Conservation (phyloP, 345 rosid genomes). For the Ricinus communis region DNA sequence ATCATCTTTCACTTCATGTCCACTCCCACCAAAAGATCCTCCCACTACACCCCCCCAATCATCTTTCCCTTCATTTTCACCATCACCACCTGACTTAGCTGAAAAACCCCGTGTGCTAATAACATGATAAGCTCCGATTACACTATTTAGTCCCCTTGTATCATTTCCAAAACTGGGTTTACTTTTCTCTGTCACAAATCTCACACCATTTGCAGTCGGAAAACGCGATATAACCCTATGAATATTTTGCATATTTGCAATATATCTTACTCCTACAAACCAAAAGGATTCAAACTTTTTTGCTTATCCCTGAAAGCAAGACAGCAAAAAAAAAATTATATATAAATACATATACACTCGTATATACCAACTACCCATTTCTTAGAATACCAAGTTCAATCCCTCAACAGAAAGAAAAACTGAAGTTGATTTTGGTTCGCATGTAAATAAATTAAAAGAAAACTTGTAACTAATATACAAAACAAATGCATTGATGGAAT, state of each 20-base stretch:
- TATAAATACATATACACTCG: neutral
- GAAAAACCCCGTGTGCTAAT: constrained; percentile 39
- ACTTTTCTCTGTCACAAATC: constrained; percentile 27
- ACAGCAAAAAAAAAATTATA: neutral
- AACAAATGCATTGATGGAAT: no score
- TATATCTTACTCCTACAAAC: neutral
- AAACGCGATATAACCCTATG: constrained; percentile 43
- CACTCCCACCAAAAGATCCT: constrained; percentile 45
- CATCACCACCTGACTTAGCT: constrained; percentile 31
- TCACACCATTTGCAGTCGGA: constrained; percentile 30
- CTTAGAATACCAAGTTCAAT: neutral
- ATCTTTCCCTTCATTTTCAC: constrained; percentile 35
- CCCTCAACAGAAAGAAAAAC: neutral
- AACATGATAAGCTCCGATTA: constrained; percentile 16
- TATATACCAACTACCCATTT: no score
- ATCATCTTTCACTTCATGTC: constrained; percentile 31
- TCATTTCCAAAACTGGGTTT: neutral
- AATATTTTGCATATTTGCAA: constrained; percentile 40
- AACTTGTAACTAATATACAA: neutral
- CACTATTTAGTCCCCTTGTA: constrained; percentile 17
- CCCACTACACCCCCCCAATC: constrained; percentile 41
- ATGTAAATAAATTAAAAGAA: neutral
- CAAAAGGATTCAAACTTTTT: neutral
- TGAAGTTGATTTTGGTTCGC: neutral
- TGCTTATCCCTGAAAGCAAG: constrained; percentile 7